Evolutionary conservation across 2,329 filamentous ascomycete genomes (phyloP).

Genomic region (Fusarium zealandicum): DNA sequence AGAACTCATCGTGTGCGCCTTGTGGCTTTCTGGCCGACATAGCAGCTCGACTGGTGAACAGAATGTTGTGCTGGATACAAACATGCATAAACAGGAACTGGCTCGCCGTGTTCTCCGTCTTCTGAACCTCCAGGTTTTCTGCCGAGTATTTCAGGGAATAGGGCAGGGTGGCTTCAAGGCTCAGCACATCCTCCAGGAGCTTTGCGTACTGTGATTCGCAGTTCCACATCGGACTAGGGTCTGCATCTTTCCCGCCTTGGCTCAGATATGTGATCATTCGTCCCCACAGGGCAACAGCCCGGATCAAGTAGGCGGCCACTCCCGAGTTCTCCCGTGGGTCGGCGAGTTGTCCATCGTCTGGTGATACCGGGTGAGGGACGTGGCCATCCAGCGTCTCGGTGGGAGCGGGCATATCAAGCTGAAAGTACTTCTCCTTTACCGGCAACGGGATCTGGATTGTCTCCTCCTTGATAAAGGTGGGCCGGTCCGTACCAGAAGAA

Average conservation of each 20-base stretch:
- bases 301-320: slow-evolving; percentile 88
- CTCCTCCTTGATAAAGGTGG: slow-evolving; percentile 89
- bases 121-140: slow-evolving; percentile 86
- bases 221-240: slow-evolving; percentile 81
- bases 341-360: slow-evolving; percentile 68
- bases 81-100: slow-evolving; percentile 95
- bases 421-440: slow-evolving; percentile 87
- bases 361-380: slow-evolving; percentile 67
- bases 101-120: slow-evolving; percentile 83
- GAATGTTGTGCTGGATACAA: slow-evolving; percentile 83
- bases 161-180: slow-evolving; percentile 74
- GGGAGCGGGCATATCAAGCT: slow-evolving; percentile 86
- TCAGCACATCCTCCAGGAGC: slow-evolving; percentile 74
- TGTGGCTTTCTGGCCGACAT: slow-evolving; percentile 73
- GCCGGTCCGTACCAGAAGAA: slow-evolving; percentile 91
- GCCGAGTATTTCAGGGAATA: slow-evolving; percentile 73
- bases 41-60: slow-evolving; percentile 90
- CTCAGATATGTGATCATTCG: slow-evolving; percentile 89
- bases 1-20: slow-evolving; percentile 79
- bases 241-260: slow-evolving; percentile 82
- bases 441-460: slow-evolving; percentile 89
- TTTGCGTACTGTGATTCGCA: slow-evolving; percentile 76
- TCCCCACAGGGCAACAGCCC: slow-evolving; percentile 87
- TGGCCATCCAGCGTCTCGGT: slow-evolving; percentile 84
- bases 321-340: slow-evolving; percentile 88